These are phyloP conservation scores for Phaeosphaeria sp. DNA, from an alignment of 2,329 filamentous ascomycete genomes.

Conservation along the genomic window DNA sequence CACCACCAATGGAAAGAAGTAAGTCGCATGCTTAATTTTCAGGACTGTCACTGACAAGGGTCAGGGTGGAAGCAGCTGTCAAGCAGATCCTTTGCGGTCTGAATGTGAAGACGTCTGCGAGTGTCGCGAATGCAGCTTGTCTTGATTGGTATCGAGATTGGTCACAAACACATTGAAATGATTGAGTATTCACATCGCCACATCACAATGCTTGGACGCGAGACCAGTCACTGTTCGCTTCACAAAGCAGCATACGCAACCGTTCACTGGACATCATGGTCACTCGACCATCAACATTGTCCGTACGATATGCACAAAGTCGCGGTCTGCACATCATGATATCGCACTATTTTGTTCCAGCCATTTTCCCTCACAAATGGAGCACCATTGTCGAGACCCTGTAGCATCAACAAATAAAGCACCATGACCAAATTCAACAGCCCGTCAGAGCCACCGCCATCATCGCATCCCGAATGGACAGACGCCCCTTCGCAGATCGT, in stretches of 20 bases:
- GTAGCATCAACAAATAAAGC: not conserved
- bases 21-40: slow-evolving; percentile 45
- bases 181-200: not conserved
- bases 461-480: not conserved
- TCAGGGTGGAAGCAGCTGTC: slow-evolving; percentile 87
- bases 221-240: too few relatives aligned
- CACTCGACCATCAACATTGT: not conserved
- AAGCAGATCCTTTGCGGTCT: slow-evolving; percentile 94
- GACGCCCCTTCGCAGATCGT: not conserved
- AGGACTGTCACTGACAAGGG: slow-evolving; percentile 10
- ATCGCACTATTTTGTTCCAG: not conserved
- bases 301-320: not conserved
- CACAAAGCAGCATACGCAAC: not conserved
- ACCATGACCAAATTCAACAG: not conserved
- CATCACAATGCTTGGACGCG: not conserved
- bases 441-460: not conserved
- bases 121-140: slow-evolving; percentile 89
- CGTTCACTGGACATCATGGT: not conserved
- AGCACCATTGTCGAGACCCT: not conserved
- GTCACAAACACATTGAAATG: slow-evolving; percentile 44
- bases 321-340: not conserved
- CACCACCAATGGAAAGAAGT: slow-evolving; percentile 96
- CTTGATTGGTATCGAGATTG: slow-evolving; percentile 87
- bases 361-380: too few relatives aligned
- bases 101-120: slow-evolving; percentile 86